Evolutionary conservation across 306 rosid species (phyloP), one percentile per base, ranked within the genome.

Genomic region (Corylus avellana): DNA sequence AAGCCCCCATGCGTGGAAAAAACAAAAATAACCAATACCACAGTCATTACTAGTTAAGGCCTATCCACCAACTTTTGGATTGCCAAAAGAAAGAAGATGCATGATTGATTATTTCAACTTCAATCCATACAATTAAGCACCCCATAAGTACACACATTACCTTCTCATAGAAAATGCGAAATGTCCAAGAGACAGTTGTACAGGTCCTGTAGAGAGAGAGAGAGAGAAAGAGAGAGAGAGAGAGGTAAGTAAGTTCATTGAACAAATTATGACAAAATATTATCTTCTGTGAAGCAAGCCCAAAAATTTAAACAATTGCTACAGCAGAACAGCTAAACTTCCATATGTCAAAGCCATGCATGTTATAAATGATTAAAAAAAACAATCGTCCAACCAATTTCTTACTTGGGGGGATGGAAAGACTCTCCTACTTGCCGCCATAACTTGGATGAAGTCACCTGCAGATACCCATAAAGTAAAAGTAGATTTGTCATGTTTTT

Each of bases 371-470:
- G 77, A 76, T 29, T 56, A 77, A 67, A 69, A 80, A 25, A 50
- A 75, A 44, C 53, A 83, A 70, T 35, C 14, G n/a, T 14, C 63
- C 53, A 17, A 29, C 67, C 9, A 22, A 42, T 44, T 82, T 49
- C 93, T 90, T 89, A 92, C 96, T 91, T 91, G 29, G 96, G 97
- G 78, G 97, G 97, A 76, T 91, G 88, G 90, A 93, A 93, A 59
- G 96, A 91, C 86, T 93, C 97, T 85, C 96, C 97, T 50, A 93
- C 94, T 93, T 89, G 96, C 79, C 97, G 92, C 97, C 97, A 91
- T 76, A 93, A 81, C 86, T 93, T 93, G 59, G 91, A 85, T 67
- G 87, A 73, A 73, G 96, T 93, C 86, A 93, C 97, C 97, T 90
- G 73, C 84, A 79, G 76, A 71, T 74, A 69, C 75, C 75, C 42